Evolutionary conservation across 2,329 filamentous ascomycete genomes (phyloP).

Genomic region (Colletotrichum orchidophilum): DNA sequence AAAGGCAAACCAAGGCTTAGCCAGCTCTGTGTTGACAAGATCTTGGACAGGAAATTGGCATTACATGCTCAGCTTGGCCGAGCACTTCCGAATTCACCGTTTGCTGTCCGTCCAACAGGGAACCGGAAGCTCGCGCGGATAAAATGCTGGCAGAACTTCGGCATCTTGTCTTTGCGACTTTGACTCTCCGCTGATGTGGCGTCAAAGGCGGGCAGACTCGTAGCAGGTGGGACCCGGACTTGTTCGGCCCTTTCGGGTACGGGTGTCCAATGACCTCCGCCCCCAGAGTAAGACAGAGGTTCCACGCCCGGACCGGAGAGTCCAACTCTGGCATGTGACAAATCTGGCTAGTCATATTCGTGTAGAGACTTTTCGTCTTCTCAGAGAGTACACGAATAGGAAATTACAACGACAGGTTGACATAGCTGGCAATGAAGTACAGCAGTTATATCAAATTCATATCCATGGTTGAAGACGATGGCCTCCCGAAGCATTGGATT

Average conservation of each 20-base stretch:
- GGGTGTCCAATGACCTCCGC: conserved; percentile 21
- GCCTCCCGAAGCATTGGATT: not conserved
- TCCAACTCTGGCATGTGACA: conserved; percentile 18
- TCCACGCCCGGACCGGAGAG: not conserved
- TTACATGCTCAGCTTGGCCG: not conserved
- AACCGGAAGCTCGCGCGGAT: not conserved
- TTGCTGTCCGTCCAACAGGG: not conserved
- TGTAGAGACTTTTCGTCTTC: not conserved
- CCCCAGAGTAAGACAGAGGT: conserved; percentile 13
- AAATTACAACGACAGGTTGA: not conserved
- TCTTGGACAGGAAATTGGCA: not conserved
- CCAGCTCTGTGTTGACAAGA: not conserved
- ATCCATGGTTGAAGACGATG: not conserved
- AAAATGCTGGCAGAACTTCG: not conserved
- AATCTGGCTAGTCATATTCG: not conserved
- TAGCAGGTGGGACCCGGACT: conserved; percentile 16
- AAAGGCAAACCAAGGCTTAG: not conserved
- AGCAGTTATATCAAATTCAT: not conserved
- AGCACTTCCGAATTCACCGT: not conserved
- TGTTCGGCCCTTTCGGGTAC: conserved; percentile 21
- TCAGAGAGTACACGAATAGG: not conserved
- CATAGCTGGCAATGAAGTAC: not conserved
- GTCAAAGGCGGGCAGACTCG: conserved; percentile 2
- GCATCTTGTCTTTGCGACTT: not conserved
- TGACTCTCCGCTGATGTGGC: not conserved